A percentile compares a stretch with the other conserved stretches of the same genome.
These are phyloP conservation scores for Dissophora ornata DNA, from an alignment of 192 early-diverging fungal genomes.

Conservation along the genomic window DNA sequence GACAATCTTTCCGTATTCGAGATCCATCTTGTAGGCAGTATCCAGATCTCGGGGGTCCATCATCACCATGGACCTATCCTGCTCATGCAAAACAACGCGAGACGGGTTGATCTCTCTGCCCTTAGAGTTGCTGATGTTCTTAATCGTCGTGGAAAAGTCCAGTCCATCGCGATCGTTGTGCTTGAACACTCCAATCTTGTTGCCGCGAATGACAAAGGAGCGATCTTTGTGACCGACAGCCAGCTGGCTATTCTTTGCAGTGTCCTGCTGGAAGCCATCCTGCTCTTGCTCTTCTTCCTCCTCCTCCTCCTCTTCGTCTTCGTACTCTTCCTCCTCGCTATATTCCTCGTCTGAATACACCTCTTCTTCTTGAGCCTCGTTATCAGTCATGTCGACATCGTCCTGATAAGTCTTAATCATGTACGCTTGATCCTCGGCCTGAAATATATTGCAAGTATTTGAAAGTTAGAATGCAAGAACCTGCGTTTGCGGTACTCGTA, in stretches of 20 bases:
- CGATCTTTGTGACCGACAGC: slow-evolving; percentile 88
- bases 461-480: not conserved
- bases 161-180: slow-evolving; percentile 80
- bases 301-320: slow-evolving; percentile 52
- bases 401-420: slow-evolving; percentile 79
- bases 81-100: slow-evolving; percentile 84
- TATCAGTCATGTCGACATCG: slow-evolving; percentile 73
- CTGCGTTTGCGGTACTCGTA: not conserved
- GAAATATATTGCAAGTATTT: not conserved
- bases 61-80: slow-evolving; percentile 84
- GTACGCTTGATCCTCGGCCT: slow-evolving; percentile 78
- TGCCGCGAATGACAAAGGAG: slow-evolving; percentile 91
- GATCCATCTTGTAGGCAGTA: slow-evolving; percentile 89
- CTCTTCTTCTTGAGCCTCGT: slow-evolving; percentile 8
- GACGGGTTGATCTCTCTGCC: slow-evolving; percentile 75
- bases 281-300: slow-evolving; percentile 58
- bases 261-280: slow-evolving; percentile 34
- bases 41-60: slow-evolving; percentile 76
- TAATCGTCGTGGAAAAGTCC: slow-evolving; percentile 85
- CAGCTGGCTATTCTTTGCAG: slow-evolving; percentile 78
- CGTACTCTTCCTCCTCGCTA: slow-evolving; percentile 40
- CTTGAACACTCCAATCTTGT: slow-evolving; percentile 89
- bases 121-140: slow-evolving; percentile 69
- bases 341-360: slow-evolving; percentile 17
- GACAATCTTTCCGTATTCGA: slow-evolving; percentile 91